Base-by-base conservation (phyloP, 257 asterid genomes). In the Solanum arcanum region DNA sequence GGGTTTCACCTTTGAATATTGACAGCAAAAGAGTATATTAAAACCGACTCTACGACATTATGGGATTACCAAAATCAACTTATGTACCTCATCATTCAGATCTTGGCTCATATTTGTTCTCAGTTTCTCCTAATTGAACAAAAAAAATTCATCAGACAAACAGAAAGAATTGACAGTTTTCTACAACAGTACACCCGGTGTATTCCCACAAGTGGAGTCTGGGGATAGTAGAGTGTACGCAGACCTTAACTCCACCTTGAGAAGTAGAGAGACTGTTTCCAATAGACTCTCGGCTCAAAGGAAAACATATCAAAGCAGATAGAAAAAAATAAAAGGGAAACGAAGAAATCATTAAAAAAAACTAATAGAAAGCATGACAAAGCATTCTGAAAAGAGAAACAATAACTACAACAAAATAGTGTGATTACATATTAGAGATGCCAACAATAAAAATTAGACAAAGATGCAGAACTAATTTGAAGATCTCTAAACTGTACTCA, bases 31-130 rank as follows among this genome's bases (percentile, higher is more conserved):
- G 33, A 42, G 39, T 37, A 25, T 80, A 25, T 75, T 44, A 83
- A 37, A 14, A 47, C 37, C 35, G 59, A 86, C 84, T 39, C 56
- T 83, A 81, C n/a, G 41, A 86, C 41, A 76, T 49, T 42, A 66
- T 16, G 29, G 2, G n/a, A 72, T 86, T 66, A 83, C 49, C 12
- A 70, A 16, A 60, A 84, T 64, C 68, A 83, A 72, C 84, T 52
- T 42, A 37, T 41, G 59, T 94, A 95, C 98, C 98, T 92, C 88
- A 4, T 62, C 76, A 42, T 74, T 91, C 87, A 88, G 86, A 83
- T 86, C 83, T 86, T 87, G 86, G 88, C 90, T 73, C 39, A 52
- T 46, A 80, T 46, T 49, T 49, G 70, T 46, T 78, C 62, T 86
- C 39, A 75, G 73, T 76, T 83, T 89, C 88, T 86, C 92, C 95